Conservation (phyloP, 495 filamentous ascomycete species). For the Podospora pseudoanserina region DNA sequence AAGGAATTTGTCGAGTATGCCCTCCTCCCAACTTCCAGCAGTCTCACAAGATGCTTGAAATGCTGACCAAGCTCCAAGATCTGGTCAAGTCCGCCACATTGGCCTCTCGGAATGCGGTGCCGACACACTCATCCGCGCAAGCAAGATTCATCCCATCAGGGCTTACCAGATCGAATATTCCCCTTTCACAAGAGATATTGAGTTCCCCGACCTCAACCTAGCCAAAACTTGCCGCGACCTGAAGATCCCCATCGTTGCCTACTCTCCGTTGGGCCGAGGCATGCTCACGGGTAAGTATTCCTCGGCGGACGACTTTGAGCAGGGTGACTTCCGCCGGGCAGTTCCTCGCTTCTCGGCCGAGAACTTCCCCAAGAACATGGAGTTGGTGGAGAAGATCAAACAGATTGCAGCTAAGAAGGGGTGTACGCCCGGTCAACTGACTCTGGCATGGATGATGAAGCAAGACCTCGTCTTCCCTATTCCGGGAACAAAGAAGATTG, state of each 20-base stretch:
- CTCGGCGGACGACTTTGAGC: conserved; percentile 58
- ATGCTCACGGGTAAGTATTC: conserved; percentile 62
- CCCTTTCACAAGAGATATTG: conserved; percentile 26
- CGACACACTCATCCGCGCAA: conserved; percentile 30
- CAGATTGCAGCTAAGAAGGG: conserved; percentile 65
- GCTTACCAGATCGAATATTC: conserved; percentile 32
- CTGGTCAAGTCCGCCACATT: conserved; percentile 45
- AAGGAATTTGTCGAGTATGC: conserved; percentile 18
- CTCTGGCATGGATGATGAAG: conserved; percentile 65
- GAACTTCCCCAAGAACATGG: conserved; percentile 68
- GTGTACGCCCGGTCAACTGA: conserved; percentile 67
- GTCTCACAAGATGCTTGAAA: background rate
- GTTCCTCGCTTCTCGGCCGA: conserved; percentile 65
- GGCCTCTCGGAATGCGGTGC: conserved; percentile 36
- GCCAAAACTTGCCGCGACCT: conserved; percentile 37
- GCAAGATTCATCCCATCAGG: conserved; percentile 24
- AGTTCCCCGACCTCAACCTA: conserved; percentile 11
- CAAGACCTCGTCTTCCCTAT: conserved; percentile 48
- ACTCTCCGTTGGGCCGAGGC: conserved; percentile 50
- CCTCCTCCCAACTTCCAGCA: background rate
- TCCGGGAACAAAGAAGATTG: conserved; percentile 18
- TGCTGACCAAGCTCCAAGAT: conserved; percentile 21
- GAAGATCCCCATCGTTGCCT: conserved; percentile 68
- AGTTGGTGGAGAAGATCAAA: conserved; percentile 64
- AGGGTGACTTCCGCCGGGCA: conserved; percentile 45